Base-by-base conservation (phyloP, 2,329 filamentous ascomycete genomes). In the Aureobasidium melanogenum region DNA sequence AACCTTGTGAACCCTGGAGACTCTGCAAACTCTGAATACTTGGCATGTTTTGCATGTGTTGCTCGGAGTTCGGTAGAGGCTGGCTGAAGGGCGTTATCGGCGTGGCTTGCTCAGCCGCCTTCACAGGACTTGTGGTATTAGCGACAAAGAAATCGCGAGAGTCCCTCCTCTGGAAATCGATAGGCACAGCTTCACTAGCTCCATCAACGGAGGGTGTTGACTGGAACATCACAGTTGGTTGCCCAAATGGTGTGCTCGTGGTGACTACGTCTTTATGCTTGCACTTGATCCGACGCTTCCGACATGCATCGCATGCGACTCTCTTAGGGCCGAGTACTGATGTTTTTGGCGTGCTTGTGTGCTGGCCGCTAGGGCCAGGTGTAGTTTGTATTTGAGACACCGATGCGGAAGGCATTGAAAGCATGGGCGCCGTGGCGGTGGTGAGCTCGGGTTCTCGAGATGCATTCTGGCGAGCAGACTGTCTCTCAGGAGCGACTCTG, bases 241-340 rank as follows among this genome's bases (percentile, higher is more conserved):
- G 54, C 5, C 43, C 56, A 24, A 50, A 39, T 24, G 60, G 55
- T 38, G 38, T 63, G 30, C 55, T 56, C 17, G 58, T 51, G 10
- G 59, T 64, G 24, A 79, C 76, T 60, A 82, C 77, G 63, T 84
- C 82, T 68, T 85, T 85, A 72, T 86, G 84, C 65, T 84, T 84
- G 72, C 84, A 86, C 62, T 82, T 77, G 63, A 86, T 85, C 55
- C 83, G 78, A 61, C 83, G 79, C 69, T 82, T 83, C 41, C 84
- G 78, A 71, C 84, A 86, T 22, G 81, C 78, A 74, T 85, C 84
- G 70, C 84, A 86, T 38, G 84, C 84, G 63, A 85, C 77, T 50
- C 79, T 75, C 71, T 84, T 84, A 22, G 83, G 83, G 12, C 83
- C 83, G 41, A 85, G 75, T 51, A 83, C 82, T 17, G 82, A 83